phyloP scores from a whole-genome alignment of 495 filamentous ascomycete species.

The Trichoderma virens region DNA sequence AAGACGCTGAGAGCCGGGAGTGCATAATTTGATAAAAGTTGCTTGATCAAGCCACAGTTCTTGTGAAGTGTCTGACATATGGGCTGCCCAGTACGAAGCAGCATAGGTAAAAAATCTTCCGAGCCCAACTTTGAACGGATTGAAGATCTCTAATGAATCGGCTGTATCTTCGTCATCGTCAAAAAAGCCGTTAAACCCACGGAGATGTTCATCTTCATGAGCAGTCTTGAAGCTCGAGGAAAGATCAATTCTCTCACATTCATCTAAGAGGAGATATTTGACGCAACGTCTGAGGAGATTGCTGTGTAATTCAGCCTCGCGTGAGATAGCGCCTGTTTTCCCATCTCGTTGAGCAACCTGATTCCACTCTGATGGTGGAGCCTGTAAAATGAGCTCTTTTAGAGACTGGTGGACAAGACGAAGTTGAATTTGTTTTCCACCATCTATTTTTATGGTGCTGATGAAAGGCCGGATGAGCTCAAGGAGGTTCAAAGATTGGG shows the following conservation, averaged over 20 bases:
- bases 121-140: not conserved
- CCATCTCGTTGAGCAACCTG: too few relatives aligned
- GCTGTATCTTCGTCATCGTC: not conserved
- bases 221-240: not conserved
- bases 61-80: not conserved
- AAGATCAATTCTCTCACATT: not conserved
- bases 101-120: not conserved
- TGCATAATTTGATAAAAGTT: not conserved
- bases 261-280: slow-evolving; percentile 34
- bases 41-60: not conserved
- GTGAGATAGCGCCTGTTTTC: slow-evolving; percentile 10
- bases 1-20: not conserved
- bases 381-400: slow-evolving; percentile 18
- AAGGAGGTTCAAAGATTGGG: slow-evolving; percentile 1
- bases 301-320: slow-evolving; percentile 26
- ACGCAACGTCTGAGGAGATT: slow-evolving; percentile 44
- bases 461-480: slow-evolving; percentile 12
- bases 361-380: slow-evolving; percentile 18
- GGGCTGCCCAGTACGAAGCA: not conserved
- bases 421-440: not conserved
- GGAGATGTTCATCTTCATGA: not conserved
- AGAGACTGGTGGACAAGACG: slow-evolving; percentile 25
- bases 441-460: not conserved
- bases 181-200: not conserved
- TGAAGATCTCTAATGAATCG: not conserved